Percentiles rank a stretch among this genome's conserved stretches.
phyloP scores from a whole-genome alignment of 495 filamentous ascomycete genomes.

The Hyaloscypha finlandica region DNA sequence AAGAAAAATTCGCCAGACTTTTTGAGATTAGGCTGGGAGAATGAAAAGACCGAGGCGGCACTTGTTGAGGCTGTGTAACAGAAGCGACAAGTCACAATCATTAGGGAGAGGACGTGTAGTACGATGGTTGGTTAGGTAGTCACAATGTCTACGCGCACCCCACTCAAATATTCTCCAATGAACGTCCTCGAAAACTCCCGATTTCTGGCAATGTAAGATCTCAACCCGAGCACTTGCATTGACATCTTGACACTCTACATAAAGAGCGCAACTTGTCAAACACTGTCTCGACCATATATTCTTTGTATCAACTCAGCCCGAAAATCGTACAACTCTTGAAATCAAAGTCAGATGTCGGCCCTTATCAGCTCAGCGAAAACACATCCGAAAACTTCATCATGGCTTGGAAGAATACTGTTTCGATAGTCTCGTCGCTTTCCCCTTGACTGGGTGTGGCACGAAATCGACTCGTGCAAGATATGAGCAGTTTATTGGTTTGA shows the following conservation, averaged over 20 bases:
- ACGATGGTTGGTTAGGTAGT: no score
- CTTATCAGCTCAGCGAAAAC: not conserved
- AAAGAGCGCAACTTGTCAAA: not conserved
- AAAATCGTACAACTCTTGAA: not conserved
- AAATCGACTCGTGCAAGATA: no score
- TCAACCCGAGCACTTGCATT: not conserved
- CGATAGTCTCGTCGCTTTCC: not conserved
- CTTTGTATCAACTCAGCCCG: not conserved
- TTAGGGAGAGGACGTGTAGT: no score
- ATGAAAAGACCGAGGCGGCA: no score
- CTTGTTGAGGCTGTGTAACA: no score
- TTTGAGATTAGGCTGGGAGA: no score
- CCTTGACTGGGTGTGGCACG: no score
- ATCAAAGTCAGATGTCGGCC: not conserved
- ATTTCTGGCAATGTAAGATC: not conserved
- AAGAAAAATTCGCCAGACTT: no score
- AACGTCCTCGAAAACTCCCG: not conserved
- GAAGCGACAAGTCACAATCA: no score
- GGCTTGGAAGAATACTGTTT: not conserved
- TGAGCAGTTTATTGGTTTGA: no score
- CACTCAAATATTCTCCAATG: not conserved
- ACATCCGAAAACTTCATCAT: not conserved
- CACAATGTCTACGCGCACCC: not conserved
- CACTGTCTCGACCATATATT: not conserved
- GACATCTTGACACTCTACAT: not conserved